Evolutionary conservation across 2,329 filamentous ascomycete genomes (phyloP), one percentile per base, ranked within the genome.

Genomic region (Aspergillus proliferans): DNA sequence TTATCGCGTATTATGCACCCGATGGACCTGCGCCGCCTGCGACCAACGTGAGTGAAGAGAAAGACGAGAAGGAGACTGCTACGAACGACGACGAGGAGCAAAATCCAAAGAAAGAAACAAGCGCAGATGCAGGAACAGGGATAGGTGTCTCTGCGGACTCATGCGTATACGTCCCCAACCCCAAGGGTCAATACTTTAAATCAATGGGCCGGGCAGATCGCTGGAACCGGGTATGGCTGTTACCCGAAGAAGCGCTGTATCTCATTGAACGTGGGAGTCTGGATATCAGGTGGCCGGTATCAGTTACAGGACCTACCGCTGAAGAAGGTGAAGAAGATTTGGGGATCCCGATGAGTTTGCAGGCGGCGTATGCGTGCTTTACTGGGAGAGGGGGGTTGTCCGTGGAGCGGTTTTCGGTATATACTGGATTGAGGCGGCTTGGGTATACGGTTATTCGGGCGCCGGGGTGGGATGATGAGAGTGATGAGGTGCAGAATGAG

Each of bases 201-300:
- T 85, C 82, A n/a, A 84, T 92, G 66, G 93, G 93, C 0, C 81
- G 83, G 48, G 80, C 81, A 1, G 80, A 83, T 49, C 79, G 78
- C 3, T 77, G 77, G 52, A 80, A 84, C 26, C 82, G 80, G 53
- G 72, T 91, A 38, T 96, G 91, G 91, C 65, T 98, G 45, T 68
- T 95, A 36, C 92, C 92, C 0, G 93, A 98, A 65, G 93, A 98
- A 69, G 88, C 90, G 5, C 76, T 98, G 47, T 96, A 90, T 62
- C 69, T 96, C 54, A 76, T 97, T 7, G 93, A 98, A 73, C 77
- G 93, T 60, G 93, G 92, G 0, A 90, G 82, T 43, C 62, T 97
- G 60, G 89, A 97, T 67, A 78, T 96, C 38, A 85, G 90, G 76
- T 96, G 88, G 88, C 88, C 88, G 2, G 70, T 72, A 41, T 68